Conservation (phyloP, 805 yeast genomes). For the Starmerella potacharoeniae region DNA sequence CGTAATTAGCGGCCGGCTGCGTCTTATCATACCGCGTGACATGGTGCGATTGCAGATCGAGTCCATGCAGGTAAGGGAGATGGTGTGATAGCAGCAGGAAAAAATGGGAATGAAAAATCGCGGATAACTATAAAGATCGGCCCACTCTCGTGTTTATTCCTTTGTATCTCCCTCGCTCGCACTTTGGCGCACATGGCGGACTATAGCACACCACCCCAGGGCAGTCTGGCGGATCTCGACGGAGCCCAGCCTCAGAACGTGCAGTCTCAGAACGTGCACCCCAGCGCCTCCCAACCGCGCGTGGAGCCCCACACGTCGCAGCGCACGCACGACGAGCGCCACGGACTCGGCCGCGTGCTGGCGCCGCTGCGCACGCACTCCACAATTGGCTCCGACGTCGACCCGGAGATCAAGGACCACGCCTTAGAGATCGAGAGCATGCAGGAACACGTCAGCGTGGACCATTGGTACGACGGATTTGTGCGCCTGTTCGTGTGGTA, state of each 20-base stretch:
- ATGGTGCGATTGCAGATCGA: neutral
- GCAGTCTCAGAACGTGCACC: no score
- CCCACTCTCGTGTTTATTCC: neutral
- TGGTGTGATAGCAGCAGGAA: neutral
- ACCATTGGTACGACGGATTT: conserved; percentile 26
- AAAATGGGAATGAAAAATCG: neutral
- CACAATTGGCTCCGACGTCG: neutral
- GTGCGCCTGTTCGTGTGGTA: conserved; percentile 26
- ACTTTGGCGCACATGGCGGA: no score
- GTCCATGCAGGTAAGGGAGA: neutral
- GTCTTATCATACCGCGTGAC: neutral
- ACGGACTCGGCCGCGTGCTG: neutral
- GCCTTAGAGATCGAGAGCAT: neutral
- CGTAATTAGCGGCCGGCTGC: neutral
- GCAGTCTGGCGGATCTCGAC: no score
- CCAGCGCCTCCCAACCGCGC: no score
- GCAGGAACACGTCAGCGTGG: conserved; percentile 7
- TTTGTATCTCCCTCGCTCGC: neutral
- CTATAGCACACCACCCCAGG: no score
- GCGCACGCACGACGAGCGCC: neutral
- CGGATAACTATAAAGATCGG: neutral
- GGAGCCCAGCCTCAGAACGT: no score
- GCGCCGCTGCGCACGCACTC: neutral
- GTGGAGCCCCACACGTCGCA: neutral
- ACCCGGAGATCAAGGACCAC: neutral